phyloP scores from a whole-genome alignment of 1,284 basidiomycete genomes.

The Fistulina hepatica region DNA sequence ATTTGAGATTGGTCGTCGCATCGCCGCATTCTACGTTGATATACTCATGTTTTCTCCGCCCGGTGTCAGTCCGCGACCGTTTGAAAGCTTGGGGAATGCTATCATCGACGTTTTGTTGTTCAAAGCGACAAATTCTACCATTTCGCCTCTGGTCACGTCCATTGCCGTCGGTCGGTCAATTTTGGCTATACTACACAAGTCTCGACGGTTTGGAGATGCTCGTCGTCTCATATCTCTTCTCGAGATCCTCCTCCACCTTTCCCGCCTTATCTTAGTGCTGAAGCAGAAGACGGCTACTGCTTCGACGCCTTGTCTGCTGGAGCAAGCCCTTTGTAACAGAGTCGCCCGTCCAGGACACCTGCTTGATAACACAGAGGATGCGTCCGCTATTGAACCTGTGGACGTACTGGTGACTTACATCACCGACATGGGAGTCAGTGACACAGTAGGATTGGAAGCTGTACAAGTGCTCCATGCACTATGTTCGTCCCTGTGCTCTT shows the following conservation, averaged over 20 bases:
- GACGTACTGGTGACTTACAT: constrained; percentile 60
- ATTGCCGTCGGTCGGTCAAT: constrained; percentile 52
- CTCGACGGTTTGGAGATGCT: constrained; percentile 60
- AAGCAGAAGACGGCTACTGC: constrained; percentile 39
- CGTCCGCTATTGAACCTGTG: constrained; percentile 50
- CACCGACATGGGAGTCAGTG: constrained; percentile 48
- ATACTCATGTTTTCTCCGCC: constrained; percentile 57
- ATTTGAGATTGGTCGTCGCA: constrained; percentile 66
- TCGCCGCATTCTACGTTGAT: constrained; percentile 54
- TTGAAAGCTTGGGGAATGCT: constrained; percentile 46
- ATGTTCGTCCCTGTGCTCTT: constrained; percentile 51
- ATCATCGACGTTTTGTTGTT: constrained; percentile 57
- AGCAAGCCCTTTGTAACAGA: constrained; percentile 61
- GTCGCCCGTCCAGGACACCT: constrained; percentile 22
- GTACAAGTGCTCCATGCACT: constrained; percentile 56
- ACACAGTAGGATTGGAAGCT: constrained; percentile 49
- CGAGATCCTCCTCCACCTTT: constrained; percentile 52
- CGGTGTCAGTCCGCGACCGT: constrained; percentile 39
- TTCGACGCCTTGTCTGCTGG: constrained; percentile 50
- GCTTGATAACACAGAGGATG: constrained; percentile 18
- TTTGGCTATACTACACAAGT: constrained; percentile 46
- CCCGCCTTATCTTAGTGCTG: constrained; percentile 47
- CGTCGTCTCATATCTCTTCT: constrained; percentile 58
- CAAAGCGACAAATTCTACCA: constrained; percentile 62
- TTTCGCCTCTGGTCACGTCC: constrained; percentile 63